Evolutionary conservation across 352 stramenopile species (phyloP).

Genomic region (Phytophthora tentaculata): DNA sequence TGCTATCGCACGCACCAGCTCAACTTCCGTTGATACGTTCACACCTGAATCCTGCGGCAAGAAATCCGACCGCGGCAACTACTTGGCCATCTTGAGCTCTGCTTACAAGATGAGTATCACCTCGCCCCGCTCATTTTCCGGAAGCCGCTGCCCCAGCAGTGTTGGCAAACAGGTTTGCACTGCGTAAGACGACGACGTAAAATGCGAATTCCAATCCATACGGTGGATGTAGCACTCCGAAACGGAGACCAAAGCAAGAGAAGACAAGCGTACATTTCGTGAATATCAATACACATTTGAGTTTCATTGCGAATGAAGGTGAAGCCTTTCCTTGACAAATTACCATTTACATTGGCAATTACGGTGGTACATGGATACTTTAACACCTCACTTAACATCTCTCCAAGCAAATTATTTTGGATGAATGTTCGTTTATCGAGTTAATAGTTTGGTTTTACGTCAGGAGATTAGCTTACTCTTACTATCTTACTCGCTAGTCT

Average conservation of each 20-base stretch:
- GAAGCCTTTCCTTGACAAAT: no score
- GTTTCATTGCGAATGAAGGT: slow-evolving; percentile 7
- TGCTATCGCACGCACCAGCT: slow-evolving; percentile 47
- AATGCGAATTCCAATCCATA: slow-evolving; percentile 8
- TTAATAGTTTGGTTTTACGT: no score
- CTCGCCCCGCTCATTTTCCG: slow-evolving; percentile 52
- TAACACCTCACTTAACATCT: no score
- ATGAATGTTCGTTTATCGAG: no score
- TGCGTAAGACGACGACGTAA: background rate
- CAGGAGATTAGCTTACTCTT: no score
- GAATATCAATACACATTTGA: slow-evolving; percentile 30
- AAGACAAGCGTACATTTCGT: slow-evolving; percentile 26
- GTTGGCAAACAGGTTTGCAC: slow-evolving; percentile 34
- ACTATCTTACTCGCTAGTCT: slow-evolving; percentile 73
- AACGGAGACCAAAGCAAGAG: slow-evolving; percentile 24
- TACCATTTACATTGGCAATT: no score
- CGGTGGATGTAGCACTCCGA: slow-evolving; percentile 26
- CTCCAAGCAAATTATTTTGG: no score
- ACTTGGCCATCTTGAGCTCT: slow-evolving; percentile 60
- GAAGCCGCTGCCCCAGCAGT: slow-evolving; percentile 41
- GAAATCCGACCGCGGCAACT: slow-evolving; percentile 47
- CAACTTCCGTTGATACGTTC: slow-evolving; percentile 36
- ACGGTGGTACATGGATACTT: no score
- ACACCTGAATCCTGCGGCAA: slow-evolving; percentile 65
- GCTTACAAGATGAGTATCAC: slow-evolving; percentile 38